These are phyloP conservation scores for Phytopythium litorale DNA, from an alignment of 352 stramenopile genomes.

Conservation along the genomic window DNA sequence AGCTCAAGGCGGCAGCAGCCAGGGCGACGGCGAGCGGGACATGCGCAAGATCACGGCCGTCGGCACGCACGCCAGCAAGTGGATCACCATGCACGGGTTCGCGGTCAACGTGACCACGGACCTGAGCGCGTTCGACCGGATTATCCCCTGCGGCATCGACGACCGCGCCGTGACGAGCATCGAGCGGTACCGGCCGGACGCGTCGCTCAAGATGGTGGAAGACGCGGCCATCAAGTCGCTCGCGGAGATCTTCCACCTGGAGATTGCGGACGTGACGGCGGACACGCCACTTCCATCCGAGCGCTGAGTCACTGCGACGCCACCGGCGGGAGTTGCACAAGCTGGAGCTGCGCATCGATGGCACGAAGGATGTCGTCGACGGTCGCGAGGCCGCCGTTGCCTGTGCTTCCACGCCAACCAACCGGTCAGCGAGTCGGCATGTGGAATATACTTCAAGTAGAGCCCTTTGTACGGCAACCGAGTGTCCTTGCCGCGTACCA, in stretches of 20 bases:
- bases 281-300: slow-evolving; percentile 27
- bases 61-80: slow-evolving; percentile 93
- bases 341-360: slow-evolving; percentile 21
- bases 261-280: slow-evolving; percentile 45
- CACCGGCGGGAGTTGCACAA: slow-evolving; percentile 6
- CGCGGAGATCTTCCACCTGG: slow-evolving; percentile 62
- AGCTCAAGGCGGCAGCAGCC: slow-evolving; percentile 3
- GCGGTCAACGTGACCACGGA: slow-evolving; percentile 96
- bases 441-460: slow-evolving; percentile 5
- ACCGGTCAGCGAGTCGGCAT: neutral
- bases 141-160: slow-evolving; percentile 97
- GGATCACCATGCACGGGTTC: slow-evolving; percentile 99
- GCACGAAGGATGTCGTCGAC: slow-evolving; percentile 54
- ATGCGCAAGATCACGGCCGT: slow-evolving; percentile 96
- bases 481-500: slow-evolving; percentile 35
- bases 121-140: slow-evolving; percentile 92
- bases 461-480: neutral
- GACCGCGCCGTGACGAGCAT: slow-evolving; percentile 86
- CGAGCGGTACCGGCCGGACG: slow-evolving; percentile 42
- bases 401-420: slow-evolving; percentile 15
- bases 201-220: slow-evolving; percentile 59
- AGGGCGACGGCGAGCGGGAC: slow-evolving; percentile 32
- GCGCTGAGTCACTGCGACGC: neutral
- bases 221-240: slow-evolving; percentile 61
- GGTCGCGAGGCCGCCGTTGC: slow-evolving; percentile 61